Percentiles rank a stretch among this genome's conserved stretches.
Evolutionary conservation across 768 basidiomycete genomes (phyloP).

Genomic region (Candolleomyces efflorescens): DNA sequence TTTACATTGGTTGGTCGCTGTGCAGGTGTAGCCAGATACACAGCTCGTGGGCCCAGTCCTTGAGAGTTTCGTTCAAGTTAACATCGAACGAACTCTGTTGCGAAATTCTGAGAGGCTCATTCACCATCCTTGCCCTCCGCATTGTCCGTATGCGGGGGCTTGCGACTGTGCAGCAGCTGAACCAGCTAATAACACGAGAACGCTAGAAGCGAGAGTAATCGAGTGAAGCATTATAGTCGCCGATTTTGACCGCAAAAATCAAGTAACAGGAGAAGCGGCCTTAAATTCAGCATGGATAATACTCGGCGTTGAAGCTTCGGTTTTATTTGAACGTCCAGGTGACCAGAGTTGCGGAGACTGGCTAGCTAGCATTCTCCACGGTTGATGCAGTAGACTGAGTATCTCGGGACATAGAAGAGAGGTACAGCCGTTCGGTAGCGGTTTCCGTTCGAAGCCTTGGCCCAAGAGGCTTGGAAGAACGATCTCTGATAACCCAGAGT

Average conservation of each 20-base stretch:
- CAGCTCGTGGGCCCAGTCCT: conserved; percentile 43
- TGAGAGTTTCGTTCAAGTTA: not conserved
- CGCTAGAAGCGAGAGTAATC: not conserved
- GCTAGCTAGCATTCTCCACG: not conserved
- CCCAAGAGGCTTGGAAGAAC: too few relatives aligned
- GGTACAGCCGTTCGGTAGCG: too few relatives aligned
- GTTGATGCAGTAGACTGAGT: too few relatives aligned
- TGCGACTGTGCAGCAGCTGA: conserved; percentile 25
- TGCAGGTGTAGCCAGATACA: conserved; percentile 39
- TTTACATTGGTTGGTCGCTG: conserved; percentile 35
- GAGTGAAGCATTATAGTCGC: not conserved
- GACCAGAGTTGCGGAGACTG: not conserved
- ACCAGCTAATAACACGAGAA: not conserved
- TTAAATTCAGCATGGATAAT: not conserved
- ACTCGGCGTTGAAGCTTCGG: not conserved
- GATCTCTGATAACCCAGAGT: too few relatives aligned
- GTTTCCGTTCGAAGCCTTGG: too few relatives aligned
- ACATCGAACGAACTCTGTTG: not conserved
- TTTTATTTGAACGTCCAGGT: not conserved
- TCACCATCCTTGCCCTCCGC: conserved; percentile 39
- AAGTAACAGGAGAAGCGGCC: not conserved
- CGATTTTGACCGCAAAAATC: not conserved
- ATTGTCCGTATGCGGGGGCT: conserved; percentile 38
- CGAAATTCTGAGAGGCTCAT: not conserved
- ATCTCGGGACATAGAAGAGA: too few relatives aligned